Evolutionary conservation across 1,284 basidiomycete species (phyloP).

Genomic region (Rhodofomes roseus): DNA sequence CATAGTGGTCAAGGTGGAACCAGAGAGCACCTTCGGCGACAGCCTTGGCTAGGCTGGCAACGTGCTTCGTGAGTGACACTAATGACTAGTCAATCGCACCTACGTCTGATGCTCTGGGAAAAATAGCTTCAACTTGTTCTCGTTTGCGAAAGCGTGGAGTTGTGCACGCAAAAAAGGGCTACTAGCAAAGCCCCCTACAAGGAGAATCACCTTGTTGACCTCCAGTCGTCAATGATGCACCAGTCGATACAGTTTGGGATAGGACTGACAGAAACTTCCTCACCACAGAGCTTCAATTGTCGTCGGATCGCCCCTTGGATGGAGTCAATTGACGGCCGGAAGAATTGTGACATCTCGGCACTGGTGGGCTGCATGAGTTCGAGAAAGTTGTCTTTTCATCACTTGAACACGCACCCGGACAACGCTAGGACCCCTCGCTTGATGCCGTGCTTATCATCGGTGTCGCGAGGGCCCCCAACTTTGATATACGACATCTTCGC

Average conservation of each 20-base stretch:
- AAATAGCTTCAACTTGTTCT: neutral
- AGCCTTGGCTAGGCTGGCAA: slow-evolving; percentile 25
- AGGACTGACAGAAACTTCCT: neutral
- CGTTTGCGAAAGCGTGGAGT: neutral
- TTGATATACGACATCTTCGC: neutral
- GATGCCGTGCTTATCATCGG: neutral
- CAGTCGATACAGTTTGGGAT: too few species aligned
- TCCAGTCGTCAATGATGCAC: too few species aligned
- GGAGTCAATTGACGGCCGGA: neutral
- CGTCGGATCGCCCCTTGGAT: neutral
- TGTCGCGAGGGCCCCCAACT: neutral
- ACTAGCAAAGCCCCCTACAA: neutral
- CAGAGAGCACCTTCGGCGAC: slow-evolving; percentile 34
- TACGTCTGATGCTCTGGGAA: slow-evolving; percentile 1
- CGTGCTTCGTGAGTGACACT: too few species aligned
- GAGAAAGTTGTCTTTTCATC: too few species aligned
- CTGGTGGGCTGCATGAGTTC: neutral
- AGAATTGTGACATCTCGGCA: neutral
- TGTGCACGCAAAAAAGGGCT: neutral
- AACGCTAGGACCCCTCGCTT: neutral
- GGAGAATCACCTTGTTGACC: neutral
- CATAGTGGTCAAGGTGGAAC: slow-evolving; percentile 34
- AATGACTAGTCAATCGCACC: neutral
- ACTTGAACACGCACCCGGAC: neutral
- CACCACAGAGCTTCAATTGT: neutral